phyloP scores from a whole-genome alignment of 2,329 filamentous ascomycete species.

The Ophiostoma australiae region DNA sequence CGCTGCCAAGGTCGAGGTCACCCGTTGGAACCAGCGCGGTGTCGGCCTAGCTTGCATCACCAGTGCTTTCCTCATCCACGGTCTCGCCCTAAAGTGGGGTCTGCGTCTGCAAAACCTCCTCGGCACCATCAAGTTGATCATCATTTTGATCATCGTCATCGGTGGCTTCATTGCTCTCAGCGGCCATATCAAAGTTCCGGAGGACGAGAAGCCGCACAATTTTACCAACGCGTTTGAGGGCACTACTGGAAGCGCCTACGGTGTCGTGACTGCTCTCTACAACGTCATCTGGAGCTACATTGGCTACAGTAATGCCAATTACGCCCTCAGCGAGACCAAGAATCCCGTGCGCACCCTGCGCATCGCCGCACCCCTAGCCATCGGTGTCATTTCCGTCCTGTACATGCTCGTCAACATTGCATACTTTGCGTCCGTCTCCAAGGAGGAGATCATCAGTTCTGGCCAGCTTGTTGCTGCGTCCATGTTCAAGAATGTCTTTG shows the following conservation, averaged over 20 bases:
- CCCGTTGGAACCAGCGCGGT: slow-evolving; percentile 62
- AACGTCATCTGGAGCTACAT: slow-evolving; percentile 68
- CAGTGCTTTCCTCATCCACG: slow-evolving; percentile 60
- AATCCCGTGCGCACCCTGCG: slow-evolving; percentile 61
- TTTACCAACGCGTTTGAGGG: slow-evolving; percentile 61
- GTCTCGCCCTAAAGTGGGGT: slow-evolving; percentile 59
- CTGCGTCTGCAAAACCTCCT: slow-evolving; percentile 62
- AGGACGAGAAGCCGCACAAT: slow-evolving; percentile 45
- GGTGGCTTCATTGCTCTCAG: slow-evolving; percentile 58
- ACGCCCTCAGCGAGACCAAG: slow-evolving; percentile 60
- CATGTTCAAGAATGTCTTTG: slow-evolving; percentile 54
- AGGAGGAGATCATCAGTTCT: slow-evolving; percentile 48
- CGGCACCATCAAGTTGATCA: slow-evolving; percentile 60
- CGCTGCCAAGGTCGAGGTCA: slow-evolving; percentile 57
- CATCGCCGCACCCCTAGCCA: slow-evolving; percentile 58
- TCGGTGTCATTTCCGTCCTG: slow-evolving; percentile 53
- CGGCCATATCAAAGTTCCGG: slow-evolving; percentile 51
- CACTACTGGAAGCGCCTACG: slow-evolving; percentile 61
- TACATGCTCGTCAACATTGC: slow-evolving; percentile 65
- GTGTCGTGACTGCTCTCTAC: slow-evolving; percentile 64
- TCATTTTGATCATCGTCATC: slow-evolving; percentile 61
- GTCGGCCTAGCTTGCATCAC: slow-evolving; percentile 64
- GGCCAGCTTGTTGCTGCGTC: slow-evolving; percentile 50
- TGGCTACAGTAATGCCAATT: slow-evolving; percentile 65
- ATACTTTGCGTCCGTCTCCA: slow-evolving; percentile 57